These are phyloP conservation scores for Ceratobasidium sp. DNA, from an alignment of 1,284 basidiomycete species.

Conservation along the genomic window DNA sequence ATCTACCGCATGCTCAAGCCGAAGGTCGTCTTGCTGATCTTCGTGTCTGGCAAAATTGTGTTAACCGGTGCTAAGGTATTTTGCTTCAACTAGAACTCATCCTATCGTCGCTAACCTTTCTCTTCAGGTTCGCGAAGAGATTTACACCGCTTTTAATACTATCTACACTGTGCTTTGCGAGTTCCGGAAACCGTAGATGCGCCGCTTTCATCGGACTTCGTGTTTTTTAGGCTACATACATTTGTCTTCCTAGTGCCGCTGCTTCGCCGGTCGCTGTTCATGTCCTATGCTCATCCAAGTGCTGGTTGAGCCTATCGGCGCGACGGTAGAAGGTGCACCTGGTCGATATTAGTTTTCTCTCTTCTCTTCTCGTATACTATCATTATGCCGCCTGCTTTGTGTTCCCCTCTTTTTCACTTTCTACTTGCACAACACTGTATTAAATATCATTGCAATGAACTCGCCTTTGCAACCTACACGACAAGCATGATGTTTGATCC, in stretches of 20 bases:
- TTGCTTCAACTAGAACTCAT: constrained; percentile 39
- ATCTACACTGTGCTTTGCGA: constrained; percentile 96
- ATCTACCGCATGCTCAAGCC: constrained; percentile 99
- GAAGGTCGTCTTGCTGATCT: constrained; percentile 98
- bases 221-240: constrained; percentile 32
- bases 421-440: constrained; percentile 37
- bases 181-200: constrained; percentile 81
- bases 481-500: too few species aligned
- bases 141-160: constrained; percentile 99
- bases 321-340: background rate
- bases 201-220: background rate
- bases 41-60: constrained; percentile 99
- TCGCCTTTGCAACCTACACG: constrained; percentile 36
- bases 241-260: background rate
- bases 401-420: constrained; percentile 8
- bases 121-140: constrained; percentile 94
- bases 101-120: constrained; percentile 46
- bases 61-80: constrained; percentile 97
- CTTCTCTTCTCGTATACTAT: constrained; percentile 38
- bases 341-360: constrained; percentile 31
- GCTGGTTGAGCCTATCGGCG: constrained; percentile 27
- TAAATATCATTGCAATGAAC: constrained; percentile 46
- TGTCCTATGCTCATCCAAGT: constrained; percentile 25
- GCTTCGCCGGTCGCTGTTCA: background rate
- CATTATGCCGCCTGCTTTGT: constrained; percentile 37